Percentiles rank a stretch among this genome's conserved stretches.
These are phyloP conservation scores for Amylostereum areolatum DNA, from an alignment of 1,284 basidiomycete genomes.

Conservation along the genomic window DNA sequence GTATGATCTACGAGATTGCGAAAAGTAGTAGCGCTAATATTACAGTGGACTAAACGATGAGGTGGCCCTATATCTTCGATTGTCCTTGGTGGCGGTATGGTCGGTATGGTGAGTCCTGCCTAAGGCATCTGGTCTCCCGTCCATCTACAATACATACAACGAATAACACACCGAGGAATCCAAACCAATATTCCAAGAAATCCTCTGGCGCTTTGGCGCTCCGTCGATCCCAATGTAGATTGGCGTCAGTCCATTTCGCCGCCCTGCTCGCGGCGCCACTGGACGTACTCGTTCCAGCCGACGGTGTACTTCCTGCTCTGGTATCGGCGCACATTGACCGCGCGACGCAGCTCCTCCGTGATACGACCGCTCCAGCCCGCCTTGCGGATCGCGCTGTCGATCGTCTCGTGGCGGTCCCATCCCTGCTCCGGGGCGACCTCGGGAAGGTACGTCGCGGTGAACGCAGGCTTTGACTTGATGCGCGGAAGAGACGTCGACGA, in stretches of 20 bases:
- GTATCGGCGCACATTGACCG: slow-evolving; percentile 78
- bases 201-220: background rate
- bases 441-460: slow-evolving; percentile 93
- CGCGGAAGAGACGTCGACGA: slow-evolving; percentile 56
- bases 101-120: too few species aligned
- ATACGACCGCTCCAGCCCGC: slow-evolving; percentile 85
- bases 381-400: slow-evolving; percentile 90
- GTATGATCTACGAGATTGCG: slow-evolving; percentile 17
- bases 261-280: slow-evolving; percentile 58
- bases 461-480: slow-evolving; percentile 47
- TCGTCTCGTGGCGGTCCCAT: slow-evolving; percentile 85
- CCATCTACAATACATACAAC: too few species aligned
- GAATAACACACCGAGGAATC: too few species aligned
- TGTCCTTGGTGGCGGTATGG: too few species aligned
- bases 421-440: slow-evolving; percentile 90
- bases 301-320: slow-evolving; percentile 74
- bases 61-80: too few species aligned
- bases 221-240: background rate
- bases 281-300: slow-evolving; percentile 72
- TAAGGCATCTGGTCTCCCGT: too few species aligned
- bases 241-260: slow-evolving; percentile 21
- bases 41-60: too few species aligned
- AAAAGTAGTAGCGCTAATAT: too few species aligned
- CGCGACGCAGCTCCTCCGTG: slow-evolving; percentile 76
- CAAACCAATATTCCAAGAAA: too few species aligned